These are phyloP conservation scores for Sungouiella thailandica DNA, from an alignment of 805 yeast species.

Conservation along the genomic window DNA sequence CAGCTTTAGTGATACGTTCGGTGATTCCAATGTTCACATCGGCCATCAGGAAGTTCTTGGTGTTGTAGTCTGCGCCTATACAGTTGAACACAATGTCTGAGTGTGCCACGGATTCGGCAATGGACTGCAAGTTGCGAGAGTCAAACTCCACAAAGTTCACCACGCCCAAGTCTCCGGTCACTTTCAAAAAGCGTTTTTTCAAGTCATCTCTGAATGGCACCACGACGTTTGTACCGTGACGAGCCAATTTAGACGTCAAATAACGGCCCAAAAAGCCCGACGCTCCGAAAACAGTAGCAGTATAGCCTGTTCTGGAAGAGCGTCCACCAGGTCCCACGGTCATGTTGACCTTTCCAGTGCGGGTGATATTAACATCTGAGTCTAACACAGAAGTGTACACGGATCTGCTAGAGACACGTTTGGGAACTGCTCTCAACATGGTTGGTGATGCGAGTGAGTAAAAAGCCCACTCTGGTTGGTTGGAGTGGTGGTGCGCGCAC, in stretches of 20 bases:
- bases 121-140: conserved; percentile 67
- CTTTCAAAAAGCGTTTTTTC: conserved; percentile 72
- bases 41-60: conserved; percentile 78
- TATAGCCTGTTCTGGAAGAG: conserved; percentile 81
- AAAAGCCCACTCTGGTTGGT: conserved; percentile 18
- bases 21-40: conserved; percentile 80
- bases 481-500: conserved; percentile 7
- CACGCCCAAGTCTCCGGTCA: conserved; percentile 83
- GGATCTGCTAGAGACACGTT: conserved; percentile 21
- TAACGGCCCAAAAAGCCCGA: conserved; percentile 76
- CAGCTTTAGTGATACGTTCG: conserved; percentile 70
- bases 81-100: conserved; percentile 81
- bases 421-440: conserved; percentile 25
- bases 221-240: conserved; percentile 73
- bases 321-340: conserved; percentile 77
- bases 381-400: conserved; percentile 39
- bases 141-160: conserved; percentile 81
- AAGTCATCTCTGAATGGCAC: conserved; percentile 81
- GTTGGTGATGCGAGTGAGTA: conserved; percentile 1
- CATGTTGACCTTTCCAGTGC: conserved; percentile 67
- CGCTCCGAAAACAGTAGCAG: conserved; percentile 85
- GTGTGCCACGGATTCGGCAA: conserved; percentile 71
- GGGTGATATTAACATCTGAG: conserved; percentile 67
- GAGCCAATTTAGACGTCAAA: conserved; percentile 65
- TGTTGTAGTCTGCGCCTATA: conserved; percentile 68